Conservation (phyloP, 1,284 basidiomycete species). For the Moniliella sp. region DNA sequence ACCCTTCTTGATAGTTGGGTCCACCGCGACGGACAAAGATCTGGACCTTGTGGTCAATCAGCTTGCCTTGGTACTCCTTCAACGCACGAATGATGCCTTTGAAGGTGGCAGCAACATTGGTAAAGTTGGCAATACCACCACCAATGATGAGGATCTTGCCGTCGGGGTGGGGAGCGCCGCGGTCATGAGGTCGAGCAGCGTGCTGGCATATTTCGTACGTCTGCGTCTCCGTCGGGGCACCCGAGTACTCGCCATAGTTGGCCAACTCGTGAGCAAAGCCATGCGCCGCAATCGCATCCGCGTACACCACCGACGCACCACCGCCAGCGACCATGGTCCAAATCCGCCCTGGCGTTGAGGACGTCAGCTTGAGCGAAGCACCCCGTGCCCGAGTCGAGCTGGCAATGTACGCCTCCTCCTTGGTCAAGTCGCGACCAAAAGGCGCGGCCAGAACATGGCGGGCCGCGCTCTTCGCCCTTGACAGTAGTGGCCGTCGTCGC, state of each 20-base stretch:
- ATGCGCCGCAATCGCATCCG: slow-evolving; percentile 85
- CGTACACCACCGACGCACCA: slow-evolving; percentile 54
- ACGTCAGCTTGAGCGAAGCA: slow-evolving; percentile 96
- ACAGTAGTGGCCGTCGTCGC: slow-evolving; percentile 4
- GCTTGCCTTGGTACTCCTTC: slow-evolving; percentile 57
- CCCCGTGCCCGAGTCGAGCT: slow-evolving; percentile 89
- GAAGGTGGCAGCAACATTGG: slow-evolving; percentile 95
- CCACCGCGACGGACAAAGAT: slow-evolving; percentile 84
- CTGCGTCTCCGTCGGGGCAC: slow-evolving; percentile 90
- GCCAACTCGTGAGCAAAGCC: slow-evolving; percentile 91
- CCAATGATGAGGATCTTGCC: slow-evolving; percentile 98
- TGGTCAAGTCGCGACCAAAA: slow-evolving; percentile 90
- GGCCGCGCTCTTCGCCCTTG: slow-evolving; percentile 42
- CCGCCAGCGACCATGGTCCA: slow-evolving; percentile 99
- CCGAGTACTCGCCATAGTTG: slow-evolving; percentile 98
- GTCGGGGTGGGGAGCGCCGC: slow-evolving; percentile 35
- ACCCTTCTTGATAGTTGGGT: slow-evolving; percentile 97
- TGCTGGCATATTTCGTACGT: slow-evolving; percentile 99
- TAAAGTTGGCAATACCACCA: slow-evolving; percentile 99
- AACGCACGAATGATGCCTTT: slow-evolving; percentile 96
- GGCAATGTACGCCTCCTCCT: slow-evolving; percentile 97
- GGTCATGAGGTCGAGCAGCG: slow-evolving; percentile 92
- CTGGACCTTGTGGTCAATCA: slow-evolving; percentile 25
- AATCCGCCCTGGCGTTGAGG: slow-evolving; percentile 75
- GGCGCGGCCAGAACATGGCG: slow-evolving; percentile 93